These are phyloP conservation scores for Serendipita indica DNA, from an alignment of 768 basidiomycete species.

Conservation along the genomic window DNA sequence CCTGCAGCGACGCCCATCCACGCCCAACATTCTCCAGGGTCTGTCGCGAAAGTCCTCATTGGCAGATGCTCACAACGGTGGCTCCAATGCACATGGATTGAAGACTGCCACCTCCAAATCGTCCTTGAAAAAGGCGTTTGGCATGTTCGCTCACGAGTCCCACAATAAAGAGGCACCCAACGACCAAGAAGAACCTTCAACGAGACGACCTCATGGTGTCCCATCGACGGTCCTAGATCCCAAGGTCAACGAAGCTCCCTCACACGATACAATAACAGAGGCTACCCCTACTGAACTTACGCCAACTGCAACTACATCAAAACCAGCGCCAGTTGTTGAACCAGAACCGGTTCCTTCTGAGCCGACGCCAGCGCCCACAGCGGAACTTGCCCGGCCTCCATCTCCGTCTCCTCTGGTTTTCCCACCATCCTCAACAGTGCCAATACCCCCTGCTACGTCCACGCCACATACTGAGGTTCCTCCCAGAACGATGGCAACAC, in stretches of 20 bases:
- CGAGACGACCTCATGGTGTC: no score
- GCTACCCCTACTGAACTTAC: background rate
- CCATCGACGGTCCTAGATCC: background rate
- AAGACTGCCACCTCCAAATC: background rate
- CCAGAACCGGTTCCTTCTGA: background rate
- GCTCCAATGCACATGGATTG: background rate
- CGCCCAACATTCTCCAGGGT: constrained; percentile 1
- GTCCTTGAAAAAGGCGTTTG: constrained; percentile 7
- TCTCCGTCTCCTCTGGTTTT: constrained; percentile 60
- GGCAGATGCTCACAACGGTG: background rate
- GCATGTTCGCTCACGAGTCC: constrained; percentile 4
- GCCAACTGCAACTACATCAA: no score
- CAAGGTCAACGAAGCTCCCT: background rate
- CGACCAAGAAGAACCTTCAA: background rate
- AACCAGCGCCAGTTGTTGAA: no score
- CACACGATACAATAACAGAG: background rate
- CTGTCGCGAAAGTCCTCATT: constrained; percentile 5
- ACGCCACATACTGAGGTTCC: background rate
- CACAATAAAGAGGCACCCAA: background rate
- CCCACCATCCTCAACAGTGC: constrained; percentile 39
- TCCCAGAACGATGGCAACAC: constrained; percentile 22
- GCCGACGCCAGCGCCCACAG: constrained; percentile 15
- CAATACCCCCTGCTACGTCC: constrained; percentile 44
- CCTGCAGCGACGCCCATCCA: constrained; percentile 2
- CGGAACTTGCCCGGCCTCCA: constrained; percentile 25